Evolutionary conservation across 2,329 filamentous ascomycete genomes (phyloP).

Genomic region (Cladophialophora exuberans): DNA sequence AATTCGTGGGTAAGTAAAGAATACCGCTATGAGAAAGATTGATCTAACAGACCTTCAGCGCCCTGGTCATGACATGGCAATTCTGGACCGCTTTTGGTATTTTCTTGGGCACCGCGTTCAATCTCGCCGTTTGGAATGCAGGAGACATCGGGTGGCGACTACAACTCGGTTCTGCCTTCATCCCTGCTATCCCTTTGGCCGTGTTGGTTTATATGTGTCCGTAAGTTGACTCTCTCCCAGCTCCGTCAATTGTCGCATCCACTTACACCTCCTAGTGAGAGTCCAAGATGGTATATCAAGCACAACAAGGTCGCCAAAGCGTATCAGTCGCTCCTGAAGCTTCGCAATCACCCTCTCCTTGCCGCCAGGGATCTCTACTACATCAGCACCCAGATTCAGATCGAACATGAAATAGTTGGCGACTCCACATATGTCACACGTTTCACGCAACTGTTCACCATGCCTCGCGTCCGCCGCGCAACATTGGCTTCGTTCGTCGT

Average conservation of each 20-base stretch:
- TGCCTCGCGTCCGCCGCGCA: slow-evolving; percentile 52
- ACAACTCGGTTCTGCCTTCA: slow-evolving; percentile 66
- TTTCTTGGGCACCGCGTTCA: slow-evolving; percentile 59
- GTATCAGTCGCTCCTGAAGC: slow-evolving; percentile 35
- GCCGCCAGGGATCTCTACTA: slow-evolving; percentile 39
- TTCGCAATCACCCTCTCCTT: slow-evolving; percentile 37
- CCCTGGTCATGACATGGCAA: slow-evolving; percentile 37
- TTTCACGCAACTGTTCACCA: slow-evolving; percentile 53
- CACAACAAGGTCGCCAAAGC: slow-evolving; percentile 35
- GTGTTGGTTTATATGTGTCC: slow-evolving; percentile 56
- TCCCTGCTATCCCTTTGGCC: slow-evolving; percentile 65
- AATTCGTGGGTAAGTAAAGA: slow-evolving; percentile 31
- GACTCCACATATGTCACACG: slow-evolving; percentile 48
- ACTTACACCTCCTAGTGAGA: slow-evolving; percentile 13
- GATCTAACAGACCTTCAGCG: slow-evolving; percentile 23
- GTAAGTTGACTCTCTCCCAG: slow-evolving; percentile 2
- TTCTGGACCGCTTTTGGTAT: slow-evolving; percentile 34
- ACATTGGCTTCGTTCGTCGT: slow-evolving; percentile 38
- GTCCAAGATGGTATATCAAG: slow-evolving; percentile 40
- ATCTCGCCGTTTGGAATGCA: slow-evolving; percentile 63
- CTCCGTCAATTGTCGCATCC: not conserved
- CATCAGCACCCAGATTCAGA: slow-evolving; percentile 43
- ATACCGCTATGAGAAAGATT: too few relatives aligned
- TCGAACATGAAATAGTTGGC: slow-evolving; percentile 36
- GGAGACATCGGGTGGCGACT: slow-evolving; percentile 64